Conservation (phyloP, 352 stramenopile genomes). For the Albugo candida region DNA sequence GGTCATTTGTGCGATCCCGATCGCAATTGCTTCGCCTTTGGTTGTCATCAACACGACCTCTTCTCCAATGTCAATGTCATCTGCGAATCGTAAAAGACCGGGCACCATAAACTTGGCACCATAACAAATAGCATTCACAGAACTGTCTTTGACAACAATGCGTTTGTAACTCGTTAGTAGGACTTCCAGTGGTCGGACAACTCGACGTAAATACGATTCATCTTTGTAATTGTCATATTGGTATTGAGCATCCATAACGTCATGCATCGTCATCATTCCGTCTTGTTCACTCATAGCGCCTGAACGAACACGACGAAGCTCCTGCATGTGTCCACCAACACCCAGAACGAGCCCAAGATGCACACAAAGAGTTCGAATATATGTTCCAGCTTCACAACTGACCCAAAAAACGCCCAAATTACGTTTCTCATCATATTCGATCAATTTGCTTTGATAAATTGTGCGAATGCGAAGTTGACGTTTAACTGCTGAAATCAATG, state of each 20-base stretch:
- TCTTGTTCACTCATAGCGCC: conserved; percentile 93
- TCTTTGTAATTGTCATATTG: conserved; percentile 98
- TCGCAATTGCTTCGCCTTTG: conserved; percentile 98
- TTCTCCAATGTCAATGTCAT: conserved; percentile 97
- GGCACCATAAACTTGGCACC: conserved; percentile 99
- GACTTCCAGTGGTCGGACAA: conserved; percentile 96
- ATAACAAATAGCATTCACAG: conserved; percentile 99
- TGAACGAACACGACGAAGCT: conserved; percentile 94
- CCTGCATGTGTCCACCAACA: conserved; percentile 99
- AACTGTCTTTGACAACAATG: conserved; percentile 99
- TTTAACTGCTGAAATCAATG: conserved; percentile 99
- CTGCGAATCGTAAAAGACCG: conserved; percentile 95
- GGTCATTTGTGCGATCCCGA: conserved; percentile 99
- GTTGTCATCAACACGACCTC: conserved; percentile 99
- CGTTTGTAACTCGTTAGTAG: conserved; percentile 98
- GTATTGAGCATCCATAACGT: conserved; percentile 99
- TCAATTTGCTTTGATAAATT: conserved; percentile 98
- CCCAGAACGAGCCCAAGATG: conserved; percentile 96
- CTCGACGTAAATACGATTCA: conserved; percentile 95
- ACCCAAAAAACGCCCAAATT: conserved; percentile 97
- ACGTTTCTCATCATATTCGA: conserved; percentile 96
- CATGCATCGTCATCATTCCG: conserved; percentile 98
- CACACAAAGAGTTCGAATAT: conserved; percentile 99
- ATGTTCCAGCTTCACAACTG: conserved; percentile 96
- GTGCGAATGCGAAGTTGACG: conserved; percentile 97